Conservation (phyloP, 2,329 filamentous ascomycete species). For the Exserohilum rostratum region DNA sequence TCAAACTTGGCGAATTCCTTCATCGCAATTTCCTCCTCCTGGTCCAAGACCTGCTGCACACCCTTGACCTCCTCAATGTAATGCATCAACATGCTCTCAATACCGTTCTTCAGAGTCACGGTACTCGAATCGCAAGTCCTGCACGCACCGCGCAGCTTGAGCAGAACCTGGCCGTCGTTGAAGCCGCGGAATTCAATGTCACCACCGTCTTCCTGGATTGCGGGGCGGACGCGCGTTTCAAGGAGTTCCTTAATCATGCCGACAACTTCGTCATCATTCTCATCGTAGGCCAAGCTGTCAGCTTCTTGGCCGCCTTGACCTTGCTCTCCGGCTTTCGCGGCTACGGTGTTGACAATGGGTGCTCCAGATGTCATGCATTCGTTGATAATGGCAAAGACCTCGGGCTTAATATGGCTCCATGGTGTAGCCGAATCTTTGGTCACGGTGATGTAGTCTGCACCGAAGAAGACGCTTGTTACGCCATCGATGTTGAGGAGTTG, state of each 20-base stretch:
- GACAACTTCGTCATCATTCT: constrained; percentile 91
- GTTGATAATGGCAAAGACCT: constrained; percentile 93
- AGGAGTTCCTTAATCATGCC: constrained; percentile 98
- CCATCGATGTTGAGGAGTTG: constrained; percentile 93
- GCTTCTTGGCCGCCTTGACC: constrained; percentile 59
- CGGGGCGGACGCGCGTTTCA: constrained; percentile 91
- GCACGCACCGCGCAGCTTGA: constrained; percentile 92
- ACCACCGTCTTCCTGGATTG: constrained; percentile 96
- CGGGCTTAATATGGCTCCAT: constrained; percentile 94
- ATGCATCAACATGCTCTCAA: constrained; percentile 94
- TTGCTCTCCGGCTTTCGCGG: constrained; percentile 61
- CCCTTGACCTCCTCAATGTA: constrained; percentile 95
- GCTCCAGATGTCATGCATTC: constrained; percentile 87
- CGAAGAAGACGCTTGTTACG: constrained; percentile 94
- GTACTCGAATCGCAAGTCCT: constrained; percentile 96
- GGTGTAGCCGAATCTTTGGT: constrained; percentile 86
- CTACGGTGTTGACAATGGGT: constrained; percentile 74
- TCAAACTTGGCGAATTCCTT: constrained; percentile 94
- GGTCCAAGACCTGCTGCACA: constrained; percentile 86
- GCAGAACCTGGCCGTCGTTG: constrained; percentile 77
- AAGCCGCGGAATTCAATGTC: constrained; percentile 97
- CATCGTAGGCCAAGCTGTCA: constrained; percentile 81
- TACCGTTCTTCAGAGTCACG: constrained; percentile 95
- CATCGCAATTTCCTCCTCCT: constrained; percentile 87
- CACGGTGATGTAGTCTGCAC: constrained; percentile 93